Evolutionary conservation across 2,329 filamentous ascomycete genomes (phyloP), one percentile per base, ranked within the genome.

Genomic region (Leptographium lundbergii): DNA sequence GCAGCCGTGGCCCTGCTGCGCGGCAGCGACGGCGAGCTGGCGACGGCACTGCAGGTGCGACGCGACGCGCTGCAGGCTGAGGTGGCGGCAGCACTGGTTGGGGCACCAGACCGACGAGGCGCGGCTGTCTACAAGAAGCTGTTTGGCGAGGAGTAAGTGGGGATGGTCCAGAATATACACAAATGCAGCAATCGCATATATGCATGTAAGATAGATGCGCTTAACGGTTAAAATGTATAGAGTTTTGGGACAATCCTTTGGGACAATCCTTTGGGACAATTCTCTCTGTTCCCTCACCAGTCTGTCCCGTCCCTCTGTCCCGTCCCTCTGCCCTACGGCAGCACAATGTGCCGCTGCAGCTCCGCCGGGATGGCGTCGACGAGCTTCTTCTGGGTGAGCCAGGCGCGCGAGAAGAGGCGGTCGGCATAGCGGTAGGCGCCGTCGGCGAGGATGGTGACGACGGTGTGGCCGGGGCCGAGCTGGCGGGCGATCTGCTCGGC

Each of bases 361-460:
- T 89, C 85, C 75, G 89, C 81, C 7, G 94, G 94, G 70, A 99
- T 86, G 51, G 91, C 86, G 32, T 76, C 81, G 53, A 94, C 72
- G 64, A 99, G 75, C 60, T 87, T 88, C 84, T 97, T 99, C 68
- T 85, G 83, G 71, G 85, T 79, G 65, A 99, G 74, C 94, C 94
- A 99, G 72, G 87, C 91, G 71, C 83, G 84, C 53, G 89, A 95
- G 75, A 99, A 99, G 62, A 99, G 72, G 42, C 94, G 80, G 64
- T 99, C 94, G 6, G 94, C 94, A 71, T 99, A 99, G 68, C 94
- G 78, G 70, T 99, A 97, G n/a, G 94, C 94, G 61, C 94, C 94
- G 70, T 99, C 94, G 69, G 90, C 96, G 52, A 99, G 80, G 60
- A 97, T 82, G 1, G 94, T 99, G 54, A 97, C 94, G 27, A 99